A percentile compares a stretch with the other conserved stretches of the same genome.
These are phyloP conservation scores for Aspergillus bombycis DNA, from an alignment of 2,329 filamentous ascomycete species.

Conservation along the genomic window DNA sequence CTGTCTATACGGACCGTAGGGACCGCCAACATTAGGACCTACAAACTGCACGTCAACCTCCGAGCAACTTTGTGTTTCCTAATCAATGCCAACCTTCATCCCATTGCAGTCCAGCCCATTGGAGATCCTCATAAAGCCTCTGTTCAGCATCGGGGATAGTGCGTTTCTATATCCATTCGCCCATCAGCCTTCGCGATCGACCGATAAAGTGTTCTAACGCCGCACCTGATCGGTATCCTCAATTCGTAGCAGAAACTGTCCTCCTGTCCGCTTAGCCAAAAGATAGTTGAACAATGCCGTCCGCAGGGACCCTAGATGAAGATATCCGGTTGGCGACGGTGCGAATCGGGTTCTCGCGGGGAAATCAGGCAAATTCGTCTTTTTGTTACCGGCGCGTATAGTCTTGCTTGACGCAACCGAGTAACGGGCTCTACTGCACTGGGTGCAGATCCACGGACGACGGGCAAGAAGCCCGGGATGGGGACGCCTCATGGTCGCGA, in stretches of 20 bases:
- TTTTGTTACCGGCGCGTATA: constrained; percentile 31
- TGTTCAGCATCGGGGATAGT: constrained; percentile 79
- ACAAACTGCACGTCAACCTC: constrained; percentile 7
- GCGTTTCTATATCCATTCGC: constrained; percentile 63
- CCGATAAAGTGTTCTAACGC: background rate
- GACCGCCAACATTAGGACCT: constrained; percentile 80
- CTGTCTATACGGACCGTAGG: constrained; percentile 83
- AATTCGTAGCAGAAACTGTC: constrained; percentile 86
- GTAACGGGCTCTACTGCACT: constrained; percentile 39
- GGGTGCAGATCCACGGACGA: constrained; percentile 41
- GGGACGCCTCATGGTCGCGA: constrained; percentile 33
- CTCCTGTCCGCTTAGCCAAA: constrained; percentile 82
- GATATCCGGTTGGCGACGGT: constrained; percentile 89
- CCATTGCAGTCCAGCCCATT: constrained; percentile 89
- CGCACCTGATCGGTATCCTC: constrained; percentile 92
- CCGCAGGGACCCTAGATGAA: constrained; percentile 87
- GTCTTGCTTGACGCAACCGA: constrained; percentile 22
- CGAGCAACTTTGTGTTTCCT: constrained; percentile 14
- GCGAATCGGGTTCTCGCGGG: constrained; percentile 85
- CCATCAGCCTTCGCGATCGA: background rate
- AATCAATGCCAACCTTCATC: constrained; percentile 70
- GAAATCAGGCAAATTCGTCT: constrained; percentile 47
- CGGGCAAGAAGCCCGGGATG: constrained; percentile 29
- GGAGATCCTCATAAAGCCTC: constrained; percentile 75
- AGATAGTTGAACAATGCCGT: constrained; percentile 97